A percentile compares a stretch with the other conserved stretches of the same genome.
These are phyloP conservation scores for Raphanus hybrid DNA, from an alignment of 441 rosid species.

Conservation along the genomic window DNA sequence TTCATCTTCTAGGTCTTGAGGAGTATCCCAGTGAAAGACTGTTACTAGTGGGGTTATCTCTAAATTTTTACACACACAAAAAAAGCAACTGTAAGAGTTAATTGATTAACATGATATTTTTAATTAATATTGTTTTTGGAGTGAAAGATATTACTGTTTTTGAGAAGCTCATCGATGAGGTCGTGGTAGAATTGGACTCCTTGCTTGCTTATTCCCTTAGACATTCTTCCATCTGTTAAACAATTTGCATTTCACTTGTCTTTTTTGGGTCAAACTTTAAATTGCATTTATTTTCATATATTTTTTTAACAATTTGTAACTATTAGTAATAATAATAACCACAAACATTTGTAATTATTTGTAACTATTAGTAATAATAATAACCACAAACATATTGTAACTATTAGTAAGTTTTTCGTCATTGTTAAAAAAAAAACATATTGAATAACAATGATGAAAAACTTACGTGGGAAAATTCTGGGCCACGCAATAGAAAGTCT, in stretches of 20 bases:
- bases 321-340: background rate
- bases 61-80: background rate
- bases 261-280: no score
- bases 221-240: constrained; percentile 48
- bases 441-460: background rate
- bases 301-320: background rate
- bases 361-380: no score
- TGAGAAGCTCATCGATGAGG: constrained; percentile 50
- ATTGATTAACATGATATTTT: background rate
- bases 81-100: background rate
- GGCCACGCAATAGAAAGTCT: constrained; percentile 61
- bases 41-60: constrained; percentile 49
- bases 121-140: background rate
- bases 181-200: constrained; percentile 53
- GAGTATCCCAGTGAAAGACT: constrained; percentile 50
- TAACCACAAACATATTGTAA: background rate
- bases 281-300: background rate
- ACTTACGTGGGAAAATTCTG: constrained; percentile 51
- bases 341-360: background rate
- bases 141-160: constrained; percentile 35
- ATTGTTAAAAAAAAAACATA: background rate
- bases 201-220: constrained; percentile 46
- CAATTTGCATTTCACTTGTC: background rate
- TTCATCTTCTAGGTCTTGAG: constrained; percentile 41
- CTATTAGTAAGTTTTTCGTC: no score